These are phyloP conservation scores for Aspergillus wentii DNA, from an alignment of 495 filamentous ascomycete species.

Conservation along the genomic window DNA sequence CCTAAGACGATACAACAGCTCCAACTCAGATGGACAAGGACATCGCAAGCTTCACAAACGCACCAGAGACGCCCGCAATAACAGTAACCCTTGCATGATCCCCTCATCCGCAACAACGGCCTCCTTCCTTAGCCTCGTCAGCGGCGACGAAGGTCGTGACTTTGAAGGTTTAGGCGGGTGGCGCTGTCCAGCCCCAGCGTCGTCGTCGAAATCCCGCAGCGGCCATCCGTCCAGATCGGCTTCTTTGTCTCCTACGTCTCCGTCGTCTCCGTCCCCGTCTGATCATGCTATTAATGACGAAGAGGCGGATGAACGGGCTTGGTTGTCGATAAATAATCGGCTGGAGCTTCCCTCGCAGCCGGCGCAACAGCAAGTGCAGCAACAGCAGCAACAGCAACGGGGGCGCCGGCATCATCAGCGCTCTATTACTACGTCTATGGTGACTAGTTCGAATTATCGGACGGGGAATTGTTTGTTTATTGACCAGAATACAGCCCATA, in stretches of 20 bases:
- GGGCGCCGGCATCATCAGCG: conserved; percentile 26
- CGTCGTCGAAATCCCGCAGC: conserved; percentile 10
- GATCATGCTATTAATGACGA: too few species aligned
- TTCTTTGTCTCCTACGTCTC: conserved; percentile 33
- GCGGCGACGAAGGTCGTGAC: conserved; percentile 53
- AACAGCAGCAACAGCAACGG: conserved; percentile 1
- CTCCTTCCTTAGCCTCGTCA: conserved; percentile 26
- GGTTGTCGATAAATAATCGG: conserved; percentile 70
- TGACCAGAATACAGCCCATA: too few species aligned
- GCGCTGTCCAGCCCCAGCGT: conserved; percentile 43
- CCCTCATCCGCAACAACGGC: conserved; percentile 8
- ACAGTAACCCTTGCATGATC: conserved; percentile 16
- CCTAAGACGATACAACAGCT: too few species aligned
- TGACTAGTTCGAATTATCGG: conserved; percentile 13
- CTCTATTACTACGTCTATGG: conserved; percentile 29
- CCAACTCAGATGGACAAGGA: too few species aligned
- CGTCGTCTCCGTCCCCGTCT: too few species aligned
- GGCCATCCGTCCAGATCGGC: conserved; percentile 29
- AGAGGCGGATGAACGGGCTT: conserved; percentile 55
- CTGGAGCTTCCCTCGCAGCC: conserved; percentile 57
- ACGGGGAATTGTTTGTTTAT: too few species aligned
- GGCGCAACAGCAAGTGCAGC: neutral
- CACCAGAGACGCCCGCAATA: too few species aligned
- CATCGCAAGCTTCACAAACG: too few species aligned
- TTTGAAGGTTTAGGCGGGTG: conserved; percentile 87